A percentile compares a stretch with the other conserved stretches of the same genome.
phyloP scores from a whole-genome alignment of 208 protist genomes.

The Trypanosoma platydactyli region DNA sequence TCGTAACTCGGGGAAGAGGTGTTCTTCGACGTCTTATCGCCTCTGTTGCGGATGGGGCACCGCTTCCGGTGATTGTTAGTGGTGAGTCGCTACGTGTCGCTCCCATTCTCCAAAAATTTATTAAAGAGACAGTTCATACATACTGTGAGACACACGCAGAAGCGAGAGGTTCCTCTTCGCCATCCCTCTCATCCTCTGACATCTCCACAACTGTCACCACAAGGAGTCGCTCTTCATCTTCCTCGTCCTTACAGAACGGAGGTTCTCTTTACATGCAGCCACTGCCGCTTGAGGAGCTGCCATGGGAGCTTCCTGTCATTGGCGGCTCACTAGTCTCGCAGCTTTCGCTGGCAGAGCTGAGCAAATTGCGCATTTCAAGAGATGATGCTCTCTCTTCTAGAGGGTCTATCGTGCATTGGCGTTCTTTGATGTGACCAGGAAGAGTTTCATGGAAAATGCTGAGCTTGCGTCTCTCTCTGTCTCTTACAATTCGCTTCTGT shows the following conservation, averaged over 20 bases:
- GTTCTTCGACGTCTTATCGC: conserved; percentile 39
- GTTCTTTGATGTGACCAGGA: conserved; percentile 39
- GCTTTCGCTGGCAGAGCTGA: conserved; percentile 45
- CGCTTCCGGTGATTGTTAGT: conserved; percentile 40
- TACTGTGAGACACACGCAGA: conserved; percentile 8
- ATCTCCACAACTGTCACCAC: no score
- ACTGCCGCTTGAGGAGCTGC: conserved; percentile 33
- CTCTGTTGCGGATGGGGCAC: conserved; percentile 32
- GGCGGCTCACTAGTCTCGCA: conserved; percentile 55
- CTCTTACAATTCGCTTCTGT: neutral
- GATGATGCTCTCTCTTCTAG: conserved; percentile 47
- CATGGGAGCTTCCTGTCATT: conserved; percentile 58
- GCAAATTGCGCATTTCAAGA: conserved; percentile 38
- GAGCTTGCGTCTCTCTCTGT: neutral
- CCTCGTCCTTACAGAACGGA: conserved; percentile 3
- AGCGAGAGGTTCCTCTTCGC: conserved; percentile 11
- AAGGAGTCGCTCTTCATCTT: neutral
- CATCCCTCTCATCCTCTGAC: conserved; percentile 17
- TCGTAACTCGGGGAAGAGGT: conserved; percentile 12
- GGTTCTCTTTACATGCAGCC: conserved; percentile 37
- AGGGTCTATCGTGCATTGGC: conserved; percentile 56
- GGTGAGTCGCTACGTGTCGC: conserved; percentile 59
- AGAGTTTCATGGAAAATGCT: neutral
- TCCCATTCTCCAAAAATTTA: conserved; percentile 40
- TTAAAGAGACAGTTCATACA: conserved; percentile 29